A percentile compares a stretch with the other conserved stretches of the same genome.
Conservation (phyloP, 768 basidiomycete species). For the Leccinellum luteum region DNA sequence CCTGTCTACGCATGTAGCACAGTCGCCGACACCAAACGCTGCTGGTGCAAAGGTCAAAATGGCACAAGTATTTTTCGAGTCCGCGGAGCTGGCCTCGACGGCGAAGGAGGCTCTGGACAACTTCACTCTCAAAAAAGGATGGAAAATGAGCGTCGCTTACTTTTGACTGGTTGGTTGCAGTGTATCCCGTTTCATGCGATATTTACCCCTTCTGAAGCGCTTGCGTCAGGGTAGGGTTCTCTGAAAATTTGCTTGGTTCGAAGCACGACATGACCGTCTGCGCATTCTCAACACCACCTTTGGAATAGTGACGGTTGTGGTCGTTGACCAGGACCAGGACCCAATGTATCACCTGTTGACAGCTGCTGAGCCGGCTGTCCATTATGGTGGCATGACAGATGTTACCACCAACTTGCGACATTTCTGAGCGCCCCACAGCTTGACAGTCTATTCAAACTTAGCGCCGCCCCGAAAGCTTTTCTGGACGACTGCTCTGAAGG, state of each 20-base stretch:
- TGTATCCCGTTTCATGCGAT: slow-evolving; percentile 10
- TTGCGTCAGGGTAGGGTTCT: slow-evolving; percentile 24
- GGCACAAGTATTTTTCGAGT: slow-evolving; percentile 78
- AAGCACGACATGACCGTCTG: not conserved
- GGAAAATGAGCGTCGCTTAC: slow-evolving; percentile 78
- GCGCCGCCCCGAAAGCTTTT: not conserved
- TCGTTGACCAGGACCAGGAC: not conserved
- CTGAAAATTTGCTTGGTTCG: not conserved
- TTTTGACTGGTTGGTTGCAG: slow-evolving; percentile 35
- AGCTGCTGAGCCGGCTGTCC: not conserved
- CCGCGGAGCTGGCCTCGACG: slow-evolving; percentile 64
- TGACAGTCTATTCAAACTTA: not conserved
- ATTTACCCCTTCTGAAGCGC: slow-evolving; percentile 38
- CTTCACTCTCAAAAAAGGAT: slow-evolving; percentile 83
- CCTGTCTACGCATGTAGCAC: slow-evolving; percentile 64
- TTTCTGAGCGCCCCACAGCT: not conserved
- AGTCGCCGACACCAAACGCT: slow-evolving; percentile 66
- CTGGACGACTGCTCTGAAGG: not conserved
- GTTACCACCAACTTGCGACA: not conserved
- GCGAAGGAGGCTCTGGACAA: slow-evolving; percentile 85
- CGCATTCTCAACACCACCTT: not conserved
- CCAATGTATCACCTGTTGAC: not conserved
- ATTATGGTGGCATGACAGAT: not conserved
- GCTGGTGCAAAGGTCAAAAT: slow-evolving; percentile 69
- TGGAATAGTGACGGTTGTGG: not conserved